Evolutionary conservation across 129 eudicot genomes (phyloP), one percentile per base, ranked within the genome.

Genomic region (Deinandra increscens): DNA sequence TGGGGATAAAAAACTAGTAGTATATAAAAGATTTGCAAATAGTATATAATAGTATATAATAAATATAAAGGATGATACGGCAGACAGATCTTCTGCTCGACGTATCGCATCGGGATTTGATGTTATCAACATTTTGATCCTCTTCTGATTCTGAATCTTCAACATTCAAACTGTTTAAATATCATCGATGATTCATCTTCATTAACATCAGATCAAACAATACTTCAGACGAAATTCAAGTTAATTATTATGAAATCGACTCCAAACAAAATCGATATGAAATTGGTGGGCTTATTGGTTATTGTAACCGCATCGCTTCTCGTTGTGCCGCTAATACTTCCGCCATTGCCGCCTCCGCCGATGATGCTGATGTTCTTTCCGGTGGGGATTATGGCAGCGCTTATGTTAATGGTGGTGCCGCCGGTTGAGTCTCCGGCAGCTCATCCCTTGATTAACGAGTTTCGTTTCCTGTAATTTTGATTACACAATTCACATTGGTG

Each of bases 311-410:
- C 81, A 29, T 80, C 80, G 42, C 74, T 85, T 36, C 55, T 85
- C 17, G 83, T 77, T n/a, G 60, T 82, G 76, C 91, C 91, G 55
- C 79, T 73, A 0, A 56, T 86, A 46, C 75, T 86, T 41, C 91
- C 87, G 22, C 85, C 87, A 3, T 69, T 86, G 73, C 85, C 85
- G 31, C 91, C 91, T 0, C 91, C 91, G 15, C 91, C 87, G 44
- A 69, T 83, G 83, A 33, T 80, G 81, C 58, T 86, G 50, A 72
- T 86, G 85, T 50, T 86, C 15, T 82, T 86, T 77, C 91, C 91
- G 26, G 80, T 86, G 0, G 85, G 87, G 56, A 80, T 86, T 36
- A 74, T 86, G 91, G 87, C 83, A 5, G 77, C 79, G 6, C 85
- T 86, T 50, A 77, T 82, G 83, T 42, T 73, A 46, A 68, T 86